Evolutionary conservation across 345 rosid genomes (phyloP).

Genomic region (Passiflora organensis): DNA sequence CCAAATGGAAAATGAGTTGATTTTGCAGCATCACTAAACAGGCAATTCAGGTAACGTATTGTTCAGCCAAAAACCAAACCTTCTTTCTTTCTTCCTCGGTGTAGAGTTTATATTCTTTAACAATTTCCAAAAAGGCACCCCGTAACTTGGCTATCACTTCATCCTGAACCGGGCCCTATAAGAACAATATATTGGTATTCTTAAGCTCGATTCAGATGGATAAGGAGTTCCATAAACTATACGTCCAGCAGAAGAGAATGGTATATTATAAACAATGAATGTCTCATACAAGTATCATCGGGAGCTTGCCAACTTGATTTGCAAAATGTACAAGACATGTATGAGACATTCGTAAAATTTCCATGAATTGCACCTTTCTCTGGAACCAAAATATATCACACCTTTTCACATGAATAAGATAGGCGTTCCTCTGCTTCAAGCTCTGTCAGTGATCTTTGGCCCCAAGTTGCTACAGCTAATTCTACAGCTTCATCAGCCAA

Average conservation of each 20-base stretch:
- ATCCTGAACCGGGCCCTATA: conserved; percentile 86
- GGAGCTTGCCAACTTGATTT: conserved; percentile 2
- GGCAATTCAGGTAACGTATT: conserved; percentile 11
- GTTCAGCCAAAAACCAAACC: conserved; percentile 32
- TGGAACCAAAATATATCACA: conserved; percentile 16
- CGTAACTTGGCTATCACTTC: conserved; percentile 82
- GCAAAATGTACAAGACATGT: conserved; percentile 11
- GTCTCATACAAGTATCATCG: conserved; percentile 1
- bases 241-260: neutral
- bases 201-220: conserved; percentile 1
- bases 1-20: conserved; percentile 10
- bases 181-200: conserved; percentile 4
- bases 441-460: conserved; percentile 76
- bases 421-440: conserved; percentile 94
- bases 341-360: neutral
- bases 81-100: conserved; percentile 85
- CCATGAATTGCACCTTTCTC: neutral
- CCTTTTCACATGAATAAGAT: conserved; percentile 97
- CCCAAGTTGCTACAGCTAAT: conserved; percentile 76
- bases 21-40: conserved; percentile 10
- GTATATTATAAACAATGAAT: neutral
- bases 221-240: neutral
- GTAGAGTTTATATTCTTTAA: conserved; percentile 67
- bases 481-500: conserved; percentile 85
- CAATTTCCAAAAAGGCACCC: conserved; percentile 64